phyloP scores from a whole-genome alignment of 768 basidiomycete genomes.

The Boletus rubroflammeus region DNA sequence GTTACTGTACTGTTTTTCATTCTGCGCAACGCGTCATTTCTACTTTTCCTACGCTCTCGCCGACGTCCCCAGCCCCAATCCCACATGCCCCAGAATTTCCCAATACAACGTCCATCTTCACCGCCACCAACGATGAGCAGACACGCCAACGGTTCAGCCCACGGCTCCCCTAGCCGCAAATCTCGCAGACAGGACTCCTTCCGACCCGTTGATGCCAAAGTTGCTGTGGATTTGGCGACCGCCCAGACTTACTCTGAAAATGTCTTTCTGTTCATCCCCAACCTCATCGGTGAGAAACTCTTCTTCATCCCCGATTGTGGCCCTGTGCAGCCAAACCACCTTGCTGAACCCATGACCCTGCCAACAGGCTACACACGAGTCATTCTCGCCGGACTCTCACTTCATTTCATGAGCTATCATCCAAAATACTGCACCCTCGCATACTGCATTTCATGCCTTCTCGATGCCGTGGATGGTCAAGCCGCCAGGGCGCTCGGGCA shows the following conservation, averaged over 20 bases:
- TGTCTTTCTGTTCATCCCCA: constrained; percentile 95
- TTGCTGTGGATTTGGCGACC: constrained; percentile 83
- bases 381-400: constrained; percentile 81
- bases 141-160: constrained; percentile 27
- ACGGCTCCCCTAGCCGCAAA: constrained; percentile 29
- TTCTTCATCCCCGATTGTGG: neutral
- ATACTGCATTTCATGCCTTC: constrained; percentile 85
- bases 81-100: too few relatives aligned
- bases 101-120: neutral
- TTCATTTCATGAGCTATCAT: constrained; percentile 93
- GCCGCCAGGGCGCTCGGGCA: constrained; percentile 87
- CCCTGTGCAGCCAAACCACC: neutral
- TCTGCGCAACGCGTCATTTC: constrained; percentile 17
- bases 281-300: constrained; percentile 76
- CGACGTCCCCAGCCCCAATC: neutral
- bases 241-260: constrained; percentile 89
- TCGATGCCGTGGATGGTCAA: constrained; percentile 94
- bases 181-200: constrained; percentile 51
- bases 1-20: constrained; percentile 11
- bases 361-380: constrained; percentile 81
- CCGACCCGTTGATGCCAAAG: constrained; percentile 77
- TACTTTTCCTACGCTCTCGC: neutral
- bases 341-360: neutral
- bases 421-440: constrained; percentile 88
- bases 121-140: constrained; percentile 22